Base-by-base conservation (phyloP, 805 yeast species). In the Teunomyces funiuensis region DNA sequence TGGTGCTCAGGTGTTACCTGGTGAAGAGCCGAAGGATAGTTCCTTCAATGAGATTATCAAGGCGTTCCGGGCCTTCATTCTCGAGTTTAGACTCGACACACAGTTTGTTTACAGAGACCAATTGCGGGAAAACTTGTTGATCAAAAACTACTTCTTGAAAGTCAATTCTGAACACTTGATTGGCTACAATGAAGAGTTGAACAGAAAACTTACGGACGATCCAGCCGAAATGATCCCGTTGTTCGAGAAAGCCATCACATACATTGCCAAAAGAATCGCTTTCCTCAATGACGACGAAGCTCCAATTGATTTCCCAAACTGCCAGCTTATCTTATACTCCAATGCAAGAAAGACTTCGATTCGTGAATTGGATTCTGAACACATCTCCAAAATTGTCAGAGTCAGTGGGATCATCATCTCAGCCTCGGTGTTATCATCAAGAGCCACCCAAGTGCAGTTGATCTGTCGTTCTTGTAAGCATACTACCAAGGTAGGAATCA, bases 331-430 rank as follows among this genome's bases (percentile, higher is more conserved):
- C 38, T 67, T 91, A 41, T 76, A 75, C 47, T 83, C 95, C 9
- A 80, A 82, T 41, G 84, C 95, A 11, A 79, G 80, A 43, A 79
- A 80, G 44, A 74, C 83, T 3, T 74, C 91, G 1, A 80, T 93
- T 44, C 78, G 99, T 60, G 82, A 88, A 42, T 71, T 93, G 43
- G 91, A 85, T 59, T 83, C 97, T 2, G 87, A 84, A 36, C 88
- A 88, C 59, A 89, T 93, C 46, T 81, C 97, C 18, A 87, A 88
- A 60, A 84, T 93, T 41, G 91, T 93, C 26, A 75, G 96, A 42
- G 79, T 93, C 33, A 86, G 96, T 15, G 99, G 99, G 22, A 93
- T 93, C 54, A 77, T 93, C 52, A 91, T 93, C 44, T 84, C 95
- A 38, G 86, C 97, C 1, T 86, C 96, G 3, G 90, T 95, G 20